These are phyloP conservation scores for Aspergillus nidulans DNA, from an alignment of 495 filamentous ascomycete species.

Conservation along the genomic window DNA sequence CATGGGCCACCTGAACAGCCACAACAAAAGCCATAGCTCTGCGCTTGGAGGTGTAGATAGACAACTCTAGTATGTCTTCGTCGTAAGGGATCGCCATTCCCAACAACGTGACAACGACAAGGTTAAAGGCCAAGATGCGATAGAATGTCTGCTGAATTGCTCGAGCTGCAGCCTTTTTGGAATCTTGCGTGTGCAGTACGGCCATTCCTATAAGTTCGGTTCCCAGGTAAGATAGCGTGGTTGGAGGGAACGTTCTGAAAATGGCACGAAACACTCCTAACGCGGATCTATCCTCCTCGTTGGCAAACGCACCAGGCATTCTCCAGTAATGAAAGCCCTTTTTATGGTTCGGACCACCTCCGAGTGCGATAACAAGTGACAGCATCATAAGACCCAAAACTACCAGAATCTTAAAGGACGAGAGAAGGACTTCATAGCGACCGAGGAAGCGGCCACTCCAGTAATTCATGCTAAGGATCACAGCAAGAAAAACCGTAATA, in stretches of 20 bases:
- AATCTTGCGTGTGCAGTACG: slow-evolving; percentile 62
- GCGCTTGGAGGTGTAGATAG: slow-evolving; percentile 18
- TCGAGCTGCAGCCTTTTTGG: slow-evolving; percentile 63
- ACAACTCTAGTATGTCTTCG: slow-evolving; percentile 37
- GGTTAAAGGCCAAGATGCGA: slow-evolving; percentile 76
- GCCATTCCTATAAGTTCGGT: slow-evolving; percentile 73
- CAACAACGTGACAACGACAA: slow-evolving; percentile 44
- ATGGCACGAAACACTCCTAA: slow-evolving; percentile 55
- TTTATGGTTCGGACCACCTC: slow-evolving; percentile 65
- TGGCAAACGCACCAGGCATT: slow-evolving; percentile 30
- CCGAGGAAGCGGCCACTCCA: slow-evolving; percentile 46
- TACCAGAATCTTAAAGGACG: slow-evolving; percentile 61
- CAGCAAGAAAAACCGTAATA: slow-evolving; percentile 63
- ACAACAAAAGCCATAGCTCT: slow-evolving; percentile 57
- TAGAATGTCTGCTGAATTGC: slow-evolving; percentile 76
- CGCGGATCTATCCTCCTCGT: slow-evolving; percentile 1
- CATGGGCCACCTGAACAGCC: slow-evolving; percentile 47
- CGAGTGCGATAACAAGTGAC: slow-evolving; percentile 58
- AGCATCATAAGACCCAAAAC: slow-evolving; percentile 65
- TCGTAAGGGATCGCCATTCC: slow-evolving; percentile 55
- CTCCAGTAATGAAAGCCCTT: slow-evolving; percentile 74
- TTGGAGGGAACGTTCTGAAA: slow-evolving; percentile 70
- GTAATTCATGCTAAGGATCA: slow-evolving; percentile 59
- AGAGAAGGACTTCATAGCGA: slow-evolving; percentile 49
- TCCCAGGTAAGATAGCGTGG: slow-evolving; percentile 76